These are phyloP conservation scores for Floccularia luteovirens DNA, from an alignment of 768 basidiomycete genomes.

Conservation along the genomic window DNA sequence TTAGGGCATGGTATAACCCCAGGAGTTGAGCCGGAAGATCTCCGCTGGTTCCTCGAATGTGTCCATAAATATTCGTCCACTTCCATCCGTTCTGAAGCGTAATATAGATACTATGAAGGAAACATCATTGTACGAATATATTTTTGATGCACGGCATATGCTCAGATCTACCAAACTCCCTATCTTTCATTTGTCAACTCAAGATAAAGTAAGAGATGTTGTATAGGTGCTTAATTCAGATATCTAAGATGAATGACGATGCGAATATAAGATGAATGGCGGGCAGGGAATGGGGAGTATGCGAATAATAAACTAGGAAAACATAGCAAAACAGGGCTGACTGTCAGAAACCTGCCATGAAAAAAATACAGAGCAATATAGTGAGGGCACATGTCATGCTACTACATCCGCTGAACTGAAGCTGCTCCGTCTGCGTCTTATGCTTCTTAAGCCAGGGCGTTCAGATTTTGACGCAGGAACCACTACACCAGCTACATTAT, in stretches of 20 bases:
- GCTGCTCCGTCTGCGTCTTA: constrained; percentile 75
- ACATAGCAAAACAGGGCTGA: constrained; percentile 7
- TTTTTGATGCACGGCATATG: no score
- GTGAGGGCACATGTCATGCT: constrained; percentile 32
- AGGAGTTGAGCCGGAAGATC: constrained; percentile 88
- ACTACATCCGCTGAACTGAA: constrained; percentile 85
- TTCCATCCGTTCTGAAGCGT: no score
- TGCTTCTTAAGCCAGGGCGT: constrained; percentile 65
- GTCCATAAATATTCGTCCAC: constrained; percentile 69
- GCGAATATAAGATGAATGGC: constrained; percentile 19
- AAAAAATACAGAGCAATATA: background rate
- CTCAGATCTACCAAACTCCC: no score
- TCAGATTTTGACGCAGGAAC: constrained; percentile 65
- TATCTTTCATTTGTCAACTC: no score
- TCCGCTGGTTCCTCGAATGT: constrained; percentile 88
- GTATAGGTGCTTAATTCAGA: no score
- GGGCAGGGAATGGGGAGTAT: constrained; percentile 24
- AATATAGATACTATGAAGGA: no score
- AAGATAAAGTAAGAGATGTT: no score
- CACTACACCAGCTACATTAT: constrained; percentile 61
- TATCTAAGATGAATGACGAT: constrained; percentile 7
- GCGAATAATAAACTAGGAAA: constrained; percentile 13
- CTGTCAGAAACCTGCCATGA: background rate
- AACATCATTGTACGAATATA: no score
- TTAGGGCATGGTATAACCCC: constrained; percentile 97